These are phyloP conservation scores for Talaromyces sp. DNA, from an alignment of 2,329 filamentous ascomycete species.

Conservation along the genomic window DNA sequence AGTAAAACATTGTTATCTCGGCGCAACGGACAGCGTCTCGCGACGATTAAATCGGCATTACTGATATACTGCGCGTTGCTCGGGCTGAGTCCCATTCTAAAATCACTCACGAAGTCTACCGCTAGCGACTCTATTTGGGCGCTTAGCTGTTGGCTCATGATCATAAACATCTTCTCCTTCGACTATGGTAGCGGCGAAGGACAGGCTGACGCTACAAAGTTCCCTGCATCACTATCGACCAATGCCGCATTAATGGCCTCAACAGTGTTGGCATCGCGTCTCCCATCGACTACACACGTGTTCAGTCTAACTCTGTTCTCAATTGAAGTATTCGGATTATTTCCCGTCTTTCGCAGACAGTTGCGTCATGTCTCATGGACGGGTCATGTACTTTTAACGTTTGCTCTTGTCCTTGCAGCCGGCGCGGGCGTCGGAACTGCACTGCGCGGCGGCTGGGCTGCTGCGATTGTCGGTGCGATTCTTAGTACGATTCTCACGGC, in stretches of 20 bases:
- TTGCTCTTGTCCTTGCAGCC: constrained; percentile 72
- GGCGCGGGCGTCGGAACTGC: constrained; percentile 71
- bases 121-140: constrained; percentile 96
- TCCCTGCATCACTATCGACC: constrained; percentile 70
- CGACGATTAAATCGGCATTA: constrained; percentile 85
- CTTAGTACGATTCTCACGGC: constrained; percentile 71
- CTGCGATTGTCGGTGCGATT: constrained; percentile 67
- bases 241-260: constrained; percentile 96
- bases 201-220: constrained; percentile 44
- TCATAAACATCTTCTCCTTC: constrained; percentile 96
- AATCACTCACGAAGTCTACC: constrained; percentile 90
- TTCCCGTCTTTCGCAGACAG: constrained; percentile 94
- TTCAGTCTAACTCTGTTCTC: constrained; percentile 94
- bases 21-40: constrained; percentile 62
- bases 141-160: constrained; percentile 86
- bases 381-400: constrained; percentile 74
- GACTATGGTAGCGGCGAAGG: constrained; percentile 72
- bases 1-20: constrained; percentile 42
- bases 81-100: constrained; percentile 89
- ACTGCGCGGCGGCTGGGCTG: constrained; percentile 52
- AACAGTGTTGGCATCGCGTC: constrained; percentile 83
- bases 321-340: constrained; percentile 95
- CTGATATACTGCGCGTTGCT: constrained; percentile 91
- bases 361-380: constrained; percentile 76
- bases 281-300: constrained; percentile 87